Evolutionary conservation across 2,329 filamentous ascomycete genomes (phyloP), one percentile per base, ranked within the genome.

Genomic region (Zopfia rhizophila): DNA sequence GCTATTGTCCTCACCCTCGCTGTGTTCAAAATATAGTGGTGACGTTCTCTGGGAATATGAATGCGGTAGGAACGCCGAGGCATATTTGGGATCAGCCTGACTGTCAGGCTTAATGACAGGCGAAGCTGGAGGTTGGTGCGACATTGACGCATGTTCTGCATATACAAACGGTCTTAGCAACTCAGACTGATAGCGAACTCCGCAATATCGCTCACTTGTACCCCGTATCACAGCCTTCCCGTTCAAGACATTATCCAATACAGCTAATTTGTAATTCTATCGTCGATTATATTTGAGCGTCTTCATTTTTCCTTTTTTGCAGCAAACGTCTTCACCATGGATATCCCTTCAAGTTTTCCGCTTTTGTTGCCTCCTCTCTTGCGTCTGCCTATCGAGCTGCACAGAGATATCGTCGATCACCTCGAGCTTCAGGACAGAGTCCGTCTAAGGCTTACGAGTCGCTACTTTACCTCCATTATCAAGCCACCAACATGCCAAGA

Each of bases 351-450:
- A 27, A n/a, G n/a, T n/a, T n/a, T n/a, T n/a, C n/a, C n/a, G n/a
- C n/a, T n/a, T n/a, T 27, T n/a, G 24, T 8, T n/a, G 8, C 24
- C 60, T 22, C 55, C 51, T 7, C 22, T 65, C 13, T 32, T 63
- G 19, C 51, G 53, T 30, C 52, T 66, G 32, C 63, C 64, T 29
- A 38, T 55, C 7, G 64, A 68, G 40, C 53, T 66, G 23, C 60
- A 61, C 30, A 40, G 48, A 21, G 47, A 56, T 22, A 59, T 66
- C 17, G 37, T 58, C 28, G 52, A 52, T 36, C 45, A 45, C 24
- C 57, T 66, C 5, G 53, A 60, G 10, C 29, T 67, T 3, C 48
- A 60, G 33, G 56, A 64, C 40, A 52, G 37, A 32, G 53, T 47
- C 23, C 42, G 41, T 13, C 49, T 65, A 12, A 36, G 53, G 12